phyloP scores from a whole-genome alignment of 257 asterid species.

The Paulownia fortunei region DNA sequence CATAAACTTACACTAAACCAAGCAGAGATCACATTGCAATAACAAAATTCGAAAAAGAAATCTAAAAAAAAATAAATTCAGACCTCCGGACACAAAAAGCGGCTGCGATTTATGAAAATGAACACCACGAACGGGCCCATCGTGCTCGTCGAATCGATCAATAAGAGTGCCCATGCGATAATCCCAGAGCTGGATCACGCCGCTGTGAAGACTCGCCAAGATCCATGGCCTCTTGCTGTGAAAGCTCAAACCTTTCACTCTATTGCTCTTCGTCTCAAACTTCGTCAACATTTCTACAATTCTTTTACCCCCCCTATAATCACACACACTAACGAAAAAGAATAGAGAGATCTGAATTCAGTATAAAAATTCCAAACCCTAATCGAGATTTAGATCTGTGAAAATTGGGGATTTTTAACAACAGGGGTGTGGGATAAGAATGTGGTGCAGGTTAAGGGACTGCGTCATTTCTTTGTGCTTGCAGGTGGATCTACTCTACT shows the following conservation, averaged over 20 bases:
- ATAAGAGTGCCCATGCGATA: conserved; percentile 98
- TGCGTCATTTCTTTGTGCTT: conserved; percentile 28
- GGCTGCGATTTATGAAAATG: conserved; percentile 93
- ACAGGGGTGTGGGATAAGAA: conserved; percentile 22
- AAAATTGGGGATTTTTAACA: conserved; percentile 24
- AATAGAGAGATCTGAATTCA: conserved; percentile 34
- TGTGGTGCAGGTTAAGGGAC: conserved; percentile 24
- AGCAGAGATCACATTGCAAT: conserved; percentile 33
- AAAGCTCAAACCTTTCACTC: conserved; percentile 96
- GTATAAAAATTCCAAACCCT: conserved; percentile 33
- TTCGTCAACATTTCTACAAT: conserved; percentile 46
- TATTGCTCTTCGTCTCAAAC: conserved; percentile 96
- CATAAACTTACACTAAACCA: conserved; percentile 8
- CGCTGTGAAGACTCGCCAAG: conserved; percentile 98
- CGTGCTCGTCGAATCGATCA: conserved; percentile 92
- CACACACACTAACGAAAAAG: not conserved
- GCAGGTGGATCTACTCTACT: conserved; percentile 24
- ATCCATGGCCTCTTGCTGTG: conserved; percentile 99
- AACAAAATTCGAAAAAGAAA: not conserved
- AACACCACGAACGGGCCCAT: conserved; percentile 95
- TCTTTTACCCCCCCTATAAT: conserved; percentile 21
- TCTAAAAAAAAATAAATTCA: not conserved
- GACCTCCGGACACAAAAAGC: conserved; percentile 95
- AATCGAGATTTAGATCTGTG: conserved; percentile 43
- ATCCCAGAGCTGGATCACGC: conserved; percentile 99